Conservation (phyloP, 768 basidiomycete species). For the Xerocomus potaroensis region DNA sequence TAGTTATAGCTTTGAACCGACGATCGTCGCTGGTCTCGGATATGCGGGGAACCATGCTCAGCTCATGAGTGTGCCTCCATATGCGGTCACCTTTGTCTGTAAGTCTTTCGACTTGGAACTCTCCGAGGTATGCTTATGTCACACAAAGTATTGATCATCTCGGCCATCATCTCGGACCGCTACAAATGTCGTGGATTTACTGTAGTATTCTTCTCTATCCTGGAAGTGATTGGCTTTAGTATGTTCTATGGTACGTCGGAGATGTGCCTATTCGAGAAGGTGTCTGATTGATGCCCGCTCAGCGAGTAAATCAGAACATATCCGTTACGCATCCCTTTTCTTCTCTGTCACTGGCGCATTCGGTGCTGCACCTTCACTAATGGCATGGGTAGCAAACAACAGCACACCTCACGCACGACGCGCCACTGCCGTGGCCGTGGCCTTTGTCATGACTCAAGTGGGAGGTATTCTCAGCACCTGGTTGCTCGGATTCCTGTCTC, state of each 20-base stretch:
- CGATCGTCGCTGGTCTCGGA: conserved; percentile 60
- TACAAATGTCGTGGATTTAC: conserved; percentile 48
- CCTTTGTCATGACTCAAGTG: conserved; percentile 49
- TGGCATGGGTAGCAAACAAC: conserved; percentile 62
- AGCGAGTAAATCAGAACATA: conserved; percentile 29
- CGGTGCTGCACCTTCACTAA: conserved; percentile 44
- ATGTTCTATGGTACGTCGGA: conserved; percentile 3
- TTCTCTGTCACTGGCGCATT: conserved; percentile 50
- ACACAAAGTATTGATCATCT: conserved; percentile 32
- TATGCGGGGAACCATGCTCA: conserved; percentile 51
- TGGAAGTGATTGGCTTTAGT: conserved; percentile 33
- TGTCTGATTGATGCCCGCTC: background rate
- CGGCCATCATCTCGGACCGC: conserved; percentile 49
- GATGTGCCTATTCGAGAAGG: background rate
- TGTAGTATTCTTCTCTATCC: conserved; percentile 39
- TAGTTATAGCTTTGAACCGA: conserved; percentile 54
- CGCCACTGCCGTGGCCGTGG: conserved; percentile 53
- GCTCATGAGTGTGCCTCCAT: conserved; percentile 58
- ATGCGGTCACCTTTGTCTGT: conserved; percentile 46
- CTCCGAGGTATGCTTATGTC: background rate
- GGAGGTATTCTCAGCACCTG: conserved; percentile 63
- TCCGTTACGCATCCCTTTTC: conserved; percentile 57
- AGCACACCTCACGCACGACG: conserved; percentile 51
- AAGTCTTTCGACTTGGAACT: conserved; percentile 12
- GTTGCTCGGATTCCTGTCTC: conserved; percentile 49